Evolutionary conservation across 306 rosid species (phyloP), one percentile per base, ranked within the genome.

Genomic region (Trifolium dubium): DNA sequence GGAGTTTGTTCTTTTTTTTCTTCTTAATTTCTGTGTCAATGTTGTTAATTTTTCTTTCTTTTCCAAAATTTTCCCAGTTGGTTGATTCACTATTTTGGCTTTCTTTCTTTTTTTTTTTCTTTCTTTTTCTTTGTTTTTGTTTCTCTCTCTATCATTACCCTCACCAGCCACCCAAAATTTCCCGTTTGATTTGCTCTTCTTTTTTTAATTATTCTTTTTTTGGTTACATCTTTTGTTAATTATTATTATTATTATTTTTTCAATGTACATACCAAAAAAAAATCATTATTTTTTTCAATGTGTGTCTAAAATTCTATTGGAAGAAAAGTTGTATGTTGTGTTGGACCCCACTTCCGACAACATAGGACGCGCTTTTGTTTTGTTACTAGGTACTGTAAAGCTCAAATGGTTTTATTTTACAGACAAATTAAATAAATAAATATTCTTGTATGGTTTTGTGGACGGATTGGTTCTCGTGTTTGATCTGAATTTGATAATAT

Each of bases 71-170:
- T 46, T 49, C 67, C 74, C 80, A 59, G 37, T 43, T 75, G 55
- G 28, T 43, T 10, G 77, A 49, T 29, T 77, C 73, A 41, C 51
- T 43, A 30, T 53, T 61, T 60, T 60, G 5, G 44, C 69, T 50
- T 64, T 67, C 11, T 19, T 71, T 69, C n/a, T n/a, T n/a, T n/a
- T n/a, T n/a, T n/a, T n/a, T n/a, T n/a, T n/a, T n/a, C n/a, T n/a
- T n/a, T 6, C 58, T 19, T 71, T 61, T 6, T 64, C 59, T 46
- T 60, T 63, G 30, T 67, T 44, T 76, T 76, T 6, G 44, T 51
- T 74, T 59, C 65, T 73, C 70, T 30, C 77, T 82, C 80, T 74
- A 90, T 83, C 92, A 73, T 73, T 80, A 76, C 71, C 85, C 84
- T 84, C 73, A 79, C 81, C 87, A 77, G 80, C 85, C 88, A 71